Conservation (phyloP, 1,284 basidiomycete species). For the Agroathelia rolfsii region DNA sequence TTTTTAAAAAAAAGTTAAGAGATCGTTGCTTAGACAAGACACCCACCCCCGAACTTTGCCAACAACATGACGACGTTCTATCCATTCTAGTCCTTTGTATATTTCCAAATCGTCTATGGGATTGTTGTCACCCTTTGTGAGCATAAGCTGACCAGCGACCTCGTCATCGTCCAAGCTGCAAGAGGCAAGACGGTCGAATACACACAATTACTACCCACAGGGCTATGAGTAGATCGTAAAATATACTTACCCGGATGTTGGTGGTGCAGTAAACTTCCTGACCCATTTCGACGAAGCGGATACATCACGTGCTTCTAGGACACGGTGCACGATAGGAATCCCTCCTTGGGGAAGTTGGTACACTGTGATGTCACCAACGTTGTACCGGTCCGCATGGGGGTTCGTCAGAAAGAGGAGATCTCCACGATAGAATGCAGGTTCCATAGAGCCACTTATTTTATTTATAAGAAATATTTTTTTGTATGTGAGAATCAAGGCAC, state of each 20-base stretch:
- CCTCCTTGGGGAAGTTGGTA: conserved; percentile 46
- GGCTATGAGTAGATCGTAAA: background rate
- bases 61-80: conserved; percentile 44
- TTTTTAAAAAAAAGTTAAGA: too few species aligned
- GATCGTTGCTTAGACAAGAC: too few species aligned
- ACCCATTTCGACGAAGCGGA: background rate
- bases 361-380: conserved; percentile 57
- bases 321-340: conserved; percentile 56
- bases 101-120: conserved; percentile 41
- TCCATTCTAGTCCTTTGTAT: conserved; percentile 46
- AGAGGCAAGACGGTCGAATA: background rate
- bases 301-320: conserved; percentile 40
- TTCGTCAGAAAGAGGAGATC: conserved; percentile 57
- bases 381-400: conserved; percentile 33
- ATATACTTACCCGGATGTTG: background rate
- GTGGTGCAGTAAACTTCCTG: background rate
- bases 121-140: conserved; percentile 65
- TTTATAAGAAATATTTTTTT: background rate
- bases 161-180: too few species aligned
- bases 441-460: conserved; percentile 56
- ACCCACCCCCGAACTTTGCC: conserved; percentile 50
- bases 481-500: too few species aligned
- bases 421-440: conserved; percentile 55
- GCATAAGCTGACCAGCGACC: conserved; percentile 33
- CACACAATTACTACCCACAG: background rate